Base-by-base conservation (phyloP, 2,329 filamentous ascomycete species). In the Raffaelea ambrosiae region DNA sequence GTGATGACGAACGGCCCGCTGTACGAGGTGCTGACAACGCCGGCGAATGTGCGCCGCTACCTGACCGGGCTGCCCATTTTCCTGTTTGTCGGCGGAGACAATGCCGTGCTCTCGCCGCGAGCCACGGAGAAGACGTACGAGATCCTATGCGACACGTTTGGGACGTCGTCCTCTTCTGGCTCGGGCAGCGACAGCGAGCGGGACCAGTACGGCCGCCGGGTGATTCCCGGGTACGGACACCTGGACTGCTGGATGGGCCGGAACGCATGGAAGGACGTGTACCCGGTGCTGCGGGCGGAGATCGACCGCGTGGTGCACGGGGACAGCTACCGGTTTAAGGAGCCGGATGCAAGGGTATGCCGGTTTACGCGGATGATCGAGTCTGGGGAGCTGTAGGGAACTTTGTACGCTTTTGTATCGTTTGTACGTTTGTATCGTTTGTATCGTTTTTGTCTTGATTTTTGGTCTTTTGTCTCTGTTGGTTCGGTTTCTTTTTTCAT, bases 221-320 rank as follows among this genome's bases (percentile, higher is more conserved):
- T 80, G 4, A 67, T 82, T 5, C 70, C 71, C 1, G 74, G 74
- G 14, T 81, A 81, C 57, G 77, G 77, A 3, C 77, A 82, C 58
- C 60, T 81, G 36, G 78, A 82, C 64, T 74, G 73, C 56, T 81
- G 76, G 75, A 81, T 81, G 74, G 77, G 78, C 4, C 67, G 72
- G 40, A 71, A 75, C 48, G 74, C 76, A 3, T 78, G 73, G 67
- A 72, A 66, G 58, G 79, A 82, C 56, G 74, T 83, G 23, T 82
- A 73, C 56, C 77, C 77, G 0, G 67, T 75, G 44, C 66, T 82
- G 9, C 59, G 71, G 26, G 69, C 74, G 56, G 73, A 79, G 60
- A 65, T 79, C 1, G 75, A 80, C 54, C 67, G 73, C 10, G 73
- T 80, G 1, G 64, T 67, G 4, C 59, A 70, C 5, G 70, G 69